Percentiles rank a stretch among this genome's conserved stretches.
These are phyloP conservation scores for Candida ortonii DNA, from an alignment of 805 yeast genomes.

Conservation along the genomic window DNA sequence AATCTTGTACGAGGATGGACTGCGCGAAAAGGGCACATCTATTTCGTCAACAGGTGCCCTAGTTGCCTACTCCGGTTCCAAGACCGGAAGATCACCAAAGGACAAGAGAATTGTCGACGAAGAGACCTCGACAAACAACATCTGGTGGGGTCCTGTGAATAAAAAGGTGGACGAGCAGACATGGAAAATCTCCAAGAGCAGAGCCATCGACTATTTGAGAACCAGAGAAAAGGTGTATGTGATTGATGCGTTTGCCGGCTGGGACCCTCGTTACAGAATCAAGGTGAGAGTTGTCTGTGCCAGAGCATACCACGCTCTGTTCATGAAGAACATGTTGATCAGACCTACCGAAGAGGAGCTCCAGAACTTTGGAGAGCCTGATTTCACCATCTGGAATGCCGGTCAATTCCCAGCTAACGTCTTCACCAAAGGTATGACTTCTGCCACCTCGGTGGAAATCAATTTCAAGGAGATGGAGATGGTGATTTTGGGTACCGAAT, in stretches of 20 bases:
- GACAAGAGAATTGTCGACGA: slow-evolving; percentile 98
- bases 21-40: slow-evolving; percentile 85
- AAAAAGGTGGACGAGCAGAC: slow-evolving; percentile 90
- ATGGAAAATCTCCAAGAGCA: slow-evolving; percentile 92
- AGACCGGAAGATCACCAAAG: slow-evolving; percentile 98
- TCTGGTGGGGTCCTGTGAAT: slow-evolving; percentile 99
- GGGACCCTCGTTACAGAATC: slow-evolving; percentile 97
- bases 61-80: slow-evolving; percentile 91
- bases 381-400: slow-evolving; percentile 96
- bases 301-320: slow-evolving; percentile 96
- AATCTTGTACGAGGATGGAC: slow-evolving; percentile 89
- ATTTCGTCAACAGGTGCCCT: slow-evolving; percentile 91
- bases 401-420: slow-evolving; percentile 98
- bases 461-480: slow-evolving; percentile 97
- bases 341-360: slow-evolving; percentile 91
- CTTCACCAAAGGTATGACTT: slow-evolving; percentile 96
- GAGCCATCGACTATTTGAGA: slow-evolving; percentile 95
- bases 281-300: slow-evolving; percentile 96
- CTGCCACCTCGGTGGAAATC: slow-evolving; percentile 91
- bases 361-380: slow-evolving; percentile 91
- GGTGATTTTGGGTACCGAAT: slow-evolving; percentile 98
- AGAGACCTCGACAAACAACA: slow-evolving; percentile 72
- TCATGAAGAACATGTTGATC: slow-evolving; percentile 97
- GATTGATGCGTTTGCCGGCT: slow-evolving; percentile 96
- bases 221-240: slow-evolving; percentile 92